A percentile compares a stretch with the other conserved stretches of the same genome.
Evolutionary conservation across 352 stramenopile genomes (phyloP).

Genomic region (Globisporangium ultimum): DNA sequence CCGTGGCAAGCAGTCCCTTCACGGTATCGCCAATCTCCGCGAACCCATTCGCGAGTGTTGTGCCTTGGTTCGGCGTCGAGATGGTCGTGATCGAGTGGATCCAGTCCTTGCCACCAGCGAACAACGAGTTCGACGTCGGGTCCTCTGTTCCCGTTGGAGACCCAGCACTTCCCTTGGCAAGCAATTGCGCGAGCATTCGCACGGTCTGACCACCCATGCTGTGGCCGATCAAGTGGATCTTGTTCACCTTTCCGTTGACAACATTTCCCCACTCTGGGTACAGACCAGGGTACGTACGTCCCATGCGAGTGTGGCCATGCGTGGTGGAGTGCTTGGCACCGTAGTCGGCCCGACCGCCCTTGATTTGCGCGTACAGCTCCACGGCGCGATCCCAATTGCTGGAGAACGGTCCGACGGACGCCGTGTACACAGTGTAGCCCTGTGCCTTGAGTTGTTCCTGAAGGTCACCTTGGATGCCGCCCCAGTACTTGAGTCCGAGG

Average conservation of each 20-base stretch:
- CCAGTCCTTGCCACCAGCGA: slow-evolving; percentile 54
- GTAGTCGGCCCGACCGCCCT: slow-evolving; percentile 45
- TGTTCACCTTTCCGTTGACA: slow-evolving; percentile 49
- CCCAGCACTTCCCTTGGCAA: slow-evolving; percentile 39
- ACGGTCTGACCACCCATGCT: slow-evolving; percentile 77
- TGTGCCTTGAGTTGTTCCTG: no score
- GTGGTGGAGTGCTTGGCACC: slow-evolving; percentile 31
- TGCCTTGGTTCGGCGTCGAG: slow-evolving; percentile 57
- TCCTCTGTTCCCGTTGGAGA: slow-evolving; percentile 35
- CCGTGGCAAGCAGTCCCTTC: slow-evolving; percentile 30
- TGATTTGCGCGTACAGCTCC: slow-evolving; percentile 62
- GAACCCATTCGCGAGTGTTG: slow-evolving; percentile 43
- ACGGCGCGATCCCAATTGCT: slow-evolving; percentile 38
- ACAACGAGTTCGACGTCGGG: slow-evolving; percentile 31
- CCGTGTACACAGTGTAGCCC: no score
- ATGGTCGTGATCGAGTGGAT: slow-evolving; percentile 71
- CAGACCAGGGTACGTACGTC: slow-evolving; percentile 47
- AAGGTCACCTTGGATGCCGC: no score
- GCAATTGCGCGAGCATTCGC: slow-evolving; percentile 68
- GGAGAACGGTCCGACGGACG: no score
- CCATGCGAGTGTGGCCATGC: slow-evolving; percentile 24
- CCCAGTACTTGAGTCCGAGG: no score
- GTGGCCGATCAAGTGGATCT: slow-evolving; percentile 72
- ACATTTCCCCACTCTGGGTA: slow-evolving; percentile 55
- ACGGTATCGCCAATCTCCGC: slow-evolving; percentile 32